Evolutionary conservation across 192 early-diverging fungal genomes (phyloP).

Genomic region (Endogone sp.): DNA sequence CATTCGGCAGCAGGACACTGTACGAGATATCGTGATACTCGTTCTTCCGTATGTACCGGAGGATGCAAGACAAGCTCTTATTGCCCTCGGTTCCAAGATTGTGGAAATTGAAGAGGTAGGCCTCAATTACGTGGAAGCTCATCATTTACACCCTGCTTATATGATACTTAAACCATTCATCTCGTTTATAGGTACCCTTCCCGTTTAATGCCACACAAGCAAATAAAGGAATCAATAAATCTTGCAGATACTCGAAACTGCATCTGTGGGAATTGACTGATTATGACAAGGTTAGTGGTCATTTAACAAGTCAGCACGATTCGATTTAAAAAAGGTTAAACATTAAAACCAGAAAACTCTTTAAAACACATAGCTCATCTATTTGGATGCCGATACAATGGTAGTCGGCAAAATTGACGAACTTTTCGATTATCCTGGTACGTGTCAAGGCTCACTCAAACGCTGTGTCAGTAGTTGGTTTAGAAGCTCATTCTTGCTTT

Average conservation of each 20-base stretch:
- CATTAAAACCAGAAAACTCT: constrained; percentile 1
- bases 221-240: constrained; percentile 19
- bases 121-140: constrained; percentile 6
- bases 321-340: not conserved
- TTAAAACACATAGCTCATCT: constrained; percentile 6
- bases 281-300: constrained; percentile 15
- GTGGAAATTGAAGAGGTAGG: constrained; percentile 14
- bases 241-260: constrained; percentile 19
- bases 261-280: constrained; percentile 15
- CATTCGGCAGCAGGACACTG: not conserved
- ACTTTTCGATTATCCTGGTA: constrained; percentile 10
- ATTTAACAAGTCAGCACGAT: too few relatives aligned
- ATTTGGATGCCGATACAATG: constrained; percentile 21
- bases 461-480: too few relatives aligned
- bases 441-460: not conserved
- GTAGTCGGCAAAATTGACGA: constrained; percentile 13
- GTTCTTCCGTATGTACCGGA: constrained; percentile 8
- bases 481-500: too few relatives aligned
- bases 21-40: constrained; percentile 13
- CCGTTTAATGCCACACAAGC: constrained; percentile 1
- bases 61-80: not conserved
- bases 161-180: not conserved
- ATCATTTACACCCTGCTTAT: not conserved
- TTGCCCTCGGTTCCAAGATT: constrained; percentile 9
- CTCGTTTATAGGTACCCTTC: not conserved